These are phyloP conservation scores for Colletotrichum orchidophilum DNA, from an alignment of 2,329 filamentous ascomycete species.

Conservation along the genomic window DNA sequence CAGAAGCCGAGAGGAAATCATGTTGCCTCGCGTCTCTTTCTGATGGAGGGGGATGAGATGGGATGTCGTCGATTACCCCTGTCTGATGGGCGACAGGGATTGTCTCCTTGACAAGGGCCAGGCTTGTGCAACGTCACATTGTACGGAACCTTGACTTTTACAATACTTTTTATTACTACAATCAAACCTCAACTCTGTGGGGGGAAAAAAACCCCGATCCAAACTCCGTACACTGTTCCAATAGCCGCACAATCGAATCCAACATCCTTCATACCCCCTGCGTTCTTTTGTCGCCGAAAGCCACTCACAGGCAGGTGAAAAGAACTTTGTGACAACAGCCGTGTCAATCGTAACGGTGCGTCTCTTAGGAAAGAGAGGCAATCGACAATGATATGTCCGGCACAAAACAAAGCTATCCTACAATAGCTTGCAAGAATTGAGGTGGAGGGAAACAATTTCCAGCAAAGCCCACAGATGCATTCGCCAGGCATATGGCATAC, in stretches of 20 bases:
- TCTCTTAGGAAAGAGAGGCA: too few relatives aligned
- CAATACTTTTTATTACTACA: background rate
- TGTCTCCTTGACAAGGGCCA: background rate
- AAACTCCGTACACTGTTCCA: background rate
- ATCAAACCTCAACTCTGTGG: background rate
- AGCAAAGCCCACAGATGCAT: too few relatives aligned
- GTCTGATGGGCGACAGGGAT: conserved; percentile 9
- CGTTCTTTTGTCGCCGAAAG: too few relatives aligned
- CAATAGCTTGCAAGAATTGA: too few relatives aligned
- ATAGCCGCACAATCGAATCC: background rate
- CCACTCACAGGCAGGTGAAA: too few relatives aligned
- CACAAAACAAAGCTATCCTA: too few relatives aligned
- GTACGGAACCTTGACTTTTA: background rate
- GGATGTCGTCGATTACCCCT: conserved; percentile 9
- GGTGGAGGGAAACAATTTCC: too few relatives aligned
- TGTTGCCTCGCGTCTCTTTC: background rate
- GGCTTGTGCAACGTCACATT: background rate
- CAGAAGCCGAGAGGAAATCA: background rate
- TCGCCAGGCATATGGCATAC: too few relatives aligned
- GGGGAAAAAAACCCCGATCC: background rate
- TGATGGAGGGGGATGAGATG: background rate
- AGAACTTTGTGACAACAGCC: too few relatives aligned
- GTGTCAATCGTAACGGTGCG: too few relatives aligned
- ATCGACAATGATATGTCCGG: background rate
- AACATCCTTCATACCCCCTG: background rate